Conservation (phyloP, 169 alveolate species). For the Eimeria necatrix region DNA sequence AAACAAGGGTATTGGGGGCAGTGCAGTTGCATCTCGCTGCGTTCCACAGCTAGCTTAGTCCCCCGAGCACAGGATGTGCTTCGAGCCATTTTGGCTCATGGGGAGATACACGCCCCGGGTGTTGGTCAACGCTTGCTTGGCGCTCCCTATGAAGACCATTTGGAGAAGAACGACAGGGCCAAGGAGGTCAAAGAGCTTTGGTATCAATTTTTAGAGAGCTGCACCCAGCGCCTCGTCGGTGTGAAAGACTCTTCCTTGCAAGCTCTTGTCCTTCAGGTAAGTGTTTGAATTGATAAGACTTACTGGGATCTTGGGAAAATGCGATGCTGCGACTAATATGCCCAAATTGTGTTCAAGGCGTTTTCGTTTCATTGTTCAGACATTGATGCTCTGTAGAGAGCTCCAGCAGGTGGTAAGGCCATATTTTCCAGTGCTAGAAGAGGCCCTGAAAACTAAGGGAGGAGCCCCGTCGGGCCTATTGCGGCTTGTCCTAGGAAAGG, state of each 20-base stretch:
- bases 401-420: conserved; percentile 66
- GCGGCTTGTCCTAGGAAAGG: conserved; percentile 63
- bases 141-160: neutral
- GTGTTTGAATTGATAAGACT: neutral
- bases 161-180: neutral
- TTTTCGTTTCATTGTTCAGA: neutral
- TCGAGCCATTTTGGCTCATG: conserved; percentile 47
- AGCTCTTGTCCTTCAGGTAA: conserved; percentile 58
- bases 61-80: conserved; percentile 72
- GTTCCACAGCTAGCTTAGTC: neutral
- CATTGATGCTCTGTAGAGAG: conserved; percentile 55
- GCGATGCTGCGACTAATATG: neutral
- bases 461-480: conserved; percentile 53
- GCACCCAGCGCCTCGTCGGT: conserved; percentile 61
- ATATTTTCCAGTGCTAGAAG: conserved; percentile 39
- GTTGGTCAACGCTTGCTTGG: conserved; percentile 41
- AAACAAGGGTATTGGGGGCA: neutral
- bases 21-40: neutral
- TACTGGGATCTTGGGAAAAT: neutral
- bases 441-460: conserved; percentile 61
- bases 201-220: conserved; percentile 3
- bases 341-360: neutral
- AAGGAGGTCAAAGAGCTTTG: neutral
- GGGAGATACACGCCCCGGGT: conserved; percentile 24
- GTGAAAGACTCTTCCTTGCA: conserved; percentile 46